A percentile compares a stretch with the other conserved stretches of the same genome.
These are phyloP conservation scores for Boletus fagicola DNA, from an alignment of 768 basidiomycete species.

Conservation along the genomic window DNA sequence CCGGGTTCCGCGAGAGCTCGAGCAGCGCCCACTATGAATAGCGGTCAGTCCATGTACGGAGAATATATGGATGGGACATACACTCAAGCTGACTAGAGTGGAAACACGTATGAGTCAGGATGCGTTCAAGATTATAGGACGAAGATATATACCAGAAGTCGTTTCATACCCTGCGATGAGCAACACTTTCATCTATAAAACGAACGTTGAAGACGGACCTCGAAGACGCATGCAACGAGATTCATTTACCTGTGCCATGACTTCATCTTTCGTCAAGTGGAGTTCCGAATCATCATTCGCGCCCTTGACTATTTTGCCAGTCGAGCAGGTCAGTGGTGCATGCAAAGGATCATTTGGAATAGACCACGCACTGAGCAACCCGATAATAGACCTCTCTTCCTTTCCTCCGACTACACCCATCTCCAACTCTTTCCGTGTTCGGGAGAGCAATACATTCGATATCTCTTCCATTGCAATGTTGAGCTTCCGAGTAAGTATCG, in stretches of 20 bases:
- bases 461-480: background rate
- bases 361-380: constrained; percentile 17
- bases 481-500: background rate
- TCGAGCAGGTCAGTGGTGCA: background rate
- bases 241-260: constrained; percentile 24
- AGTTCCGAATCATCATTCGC: constrained; percentile 25
- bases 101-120: too few relatives aligned
- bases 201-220: background rate
- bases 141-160: constrained; percentile 13
- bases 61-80: too few relatives aligned
- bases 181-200: constrained; percentile 14
- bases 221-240: background rate
- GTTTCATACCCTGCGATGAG: constrained; percentile 24
- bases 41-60: too few relatives aligned
- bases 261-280: constrained; percentile 27
- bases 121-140: background rate
- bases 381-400: constrained; percentile 26
- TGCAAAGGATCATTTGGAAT: constrained; percentile 15
- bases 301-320: constrained; percentile 33
- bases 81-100: constrained; percentile 16
- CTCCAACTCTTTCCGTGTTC: constrained; percentile 25
- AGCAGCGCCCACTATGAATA: too few relatives aligned
- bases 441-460: background rate
- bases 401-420: constrained; percentile 15
- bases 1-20: too few relatives aligned